phyloP scores from a whole-genome alignment of 2,329 filamentous ascomycete genomes.

The Hirsutella rhossiliensis region DNA sequence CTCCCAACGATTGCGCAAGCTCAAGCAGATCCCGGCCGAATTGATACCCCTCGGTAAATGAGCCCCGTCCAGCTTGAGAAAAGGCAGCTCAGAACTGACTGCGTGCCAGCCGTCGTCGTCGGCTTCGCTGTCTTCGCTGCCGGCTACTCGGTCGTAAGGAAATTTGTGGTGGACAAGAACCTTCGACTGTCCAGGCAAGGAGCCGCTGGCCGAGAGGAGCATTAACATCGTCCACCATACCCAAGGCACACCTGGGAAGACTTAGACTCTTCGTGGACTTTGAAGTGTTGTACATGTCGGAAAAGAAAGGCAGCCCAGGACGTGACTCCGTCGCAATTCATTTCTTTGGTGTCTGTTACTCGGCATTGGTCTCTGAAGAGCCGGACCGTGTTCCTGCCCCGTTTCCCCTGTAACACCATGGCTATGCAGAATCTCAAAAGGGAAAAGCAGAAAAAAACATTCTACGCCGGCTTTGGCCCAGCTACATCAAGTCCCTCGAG shows the following conservation, averaged over 20 bases:
- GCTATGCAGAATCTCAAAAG: conserved; percentile 26
- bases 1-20: conserved; percentile 82
- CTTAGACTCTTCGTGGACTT: conserved; percentile 4
- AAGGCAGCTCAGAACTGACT: neutral
- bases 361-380: neutral
- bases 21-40: conserved; percentile 87
- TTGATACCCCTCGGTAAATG: conserved; percentile 78
- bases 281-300: conserved; percentile 8
- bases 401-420: conserved; percentile 27
- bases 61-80: neutral
- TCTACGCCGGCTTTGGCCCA: conserved; percentile 68
- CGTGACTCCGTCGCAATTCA: neutral
- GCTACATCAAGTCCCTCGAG: conserved; percentile 88
- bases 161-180: conserved; percentile 82
- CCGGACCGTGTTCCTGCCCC: neutral
- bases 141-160: conserved; percentile 68
- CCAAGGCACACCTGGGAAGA: conserved; percentile 2
- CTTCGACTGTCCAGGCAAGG: conserved; percentile 73
- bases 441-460: neutral
- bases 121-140: conserved; percentile 73
- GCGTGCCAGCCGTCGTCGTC: conserved; percentile 63
- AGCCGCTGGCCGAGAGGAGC: conserved; percentile 25
- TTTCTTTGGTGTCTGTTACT: neutral
- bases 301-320: conserved; percentile 4
- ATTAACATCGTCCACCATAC: conserved; percentile 13